Conservation (phyloP, 805 yeast genomes). For the Grigorovia yakushimaensis region DNA sequence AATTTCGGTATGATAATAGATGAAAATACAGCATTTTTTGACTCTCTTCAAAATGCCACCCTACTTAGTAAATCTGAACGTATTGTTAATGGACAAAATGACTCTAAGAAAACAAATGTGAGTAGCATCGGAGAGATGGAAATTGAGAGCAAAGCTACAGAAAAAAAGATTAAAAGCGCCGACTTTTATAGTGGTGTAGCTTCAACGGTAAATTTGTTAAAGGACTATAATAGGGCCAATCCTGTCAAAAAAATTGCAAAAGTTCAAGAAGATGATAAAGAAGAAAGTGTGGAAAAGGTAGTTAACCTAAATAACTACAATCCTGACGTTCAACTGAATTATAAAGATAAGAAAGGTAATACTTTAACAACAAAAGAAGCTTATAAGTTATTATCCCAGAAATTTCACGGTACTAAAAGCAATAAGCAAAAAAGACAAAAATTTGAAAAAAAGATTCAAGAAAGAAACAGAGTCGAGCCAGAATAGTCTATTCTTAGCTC, state of each 20-base stretch:
- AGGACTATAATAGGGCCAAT: background rate
- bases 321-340: conserved; percentile 40
- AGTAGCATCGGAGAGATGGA: background rate
- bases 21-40: conserved; percentile 30
- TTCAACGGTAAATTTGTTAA: conserved; percentile 19
- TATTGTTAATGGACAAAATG: background rate
- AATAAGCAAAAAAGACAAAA: conserved; percentile 20
- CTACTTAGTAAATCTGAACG: background rate
- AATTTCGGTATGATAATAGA: conserved; percentile 22
- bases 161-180: conserved; percentile 2
- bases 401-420: conserved; percentile 55
- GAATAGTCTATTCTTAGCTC: background rate
- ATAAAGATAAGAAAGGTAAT: conserved; percentile 57
- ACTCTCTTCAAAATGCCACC: conserved; percentile 9
- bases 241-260: conserved; percentile 9
- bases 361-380: conserved; percentile 58
- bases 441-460: conserved; percentile 14
- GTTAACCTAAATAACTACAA: conserved; percentile 28
- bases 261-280: background rate
- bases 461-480: conserved; percentile 10
- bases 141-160: background rate
- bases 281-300: background rate
- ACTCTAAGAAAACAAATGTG: background rate
- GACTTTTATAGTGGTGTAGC: conserved; percentile 25
- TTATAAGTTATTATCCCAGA: conserved; percentile 64